Evolutionary conservation across 2,329 filamentous ascomycete genomes (phyloP).

Genomic region (Stachybotrys chlorohalonatus): DNA sequence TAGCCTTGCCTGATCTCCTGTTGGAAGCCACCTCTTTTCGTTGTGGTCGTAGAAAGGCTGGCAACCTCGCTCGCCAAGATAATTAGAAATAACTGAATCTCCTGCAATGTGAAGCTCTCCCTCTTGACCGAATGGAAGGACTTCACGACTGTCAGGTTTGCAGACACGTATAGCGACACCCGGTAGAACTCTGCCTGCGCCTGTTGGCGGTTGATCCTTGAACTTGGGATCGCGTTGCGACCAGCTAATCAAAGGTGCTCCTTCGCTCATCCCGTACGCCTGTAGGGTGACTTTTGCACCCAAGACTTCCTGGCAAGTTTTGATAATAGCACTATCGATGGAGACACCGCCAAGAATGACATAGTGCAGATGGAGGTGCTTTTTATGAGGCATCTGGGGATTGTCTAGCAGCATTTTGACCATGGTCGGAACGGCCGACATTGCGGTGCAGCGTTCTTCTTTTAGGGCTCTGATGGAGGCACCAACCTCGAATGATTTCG

Average conservation of each 20-base stretch:
- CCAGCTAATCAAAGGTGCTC: slow-evolving; percentile 32
- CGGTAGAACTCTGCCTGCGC: slow-evolving; percentile 30
- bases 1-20: slow-evolving; percentile 31
- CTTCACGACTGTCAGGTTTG: slow-evolving; percentile 15
- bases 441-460: slow-evolving; percentile 23
- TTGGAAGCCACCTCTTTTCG: slow-evolving; percentile 24
- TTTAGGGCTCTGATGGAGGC: slow-evolving; percentile 21
- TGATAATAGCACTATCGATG: slow-evolving; percentile 20
- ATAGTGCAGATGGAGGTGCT: slow-evolving; percentile 18
- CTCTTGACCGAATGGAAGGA: slow-evolving; percentile 19
- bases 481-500: slow-evolving; percentile 21
- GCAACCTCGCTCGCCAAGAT: slow-evolving; percentile 16
- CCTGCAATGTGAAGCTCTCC: slow-evolving; percentile 33
- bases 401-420: slow-evolving; percentile 22
- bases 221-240: slow-evolving; percentile 17
- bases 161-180: slow-evolving; percentile 30
- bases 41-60: slow-evolving; percentile 26
- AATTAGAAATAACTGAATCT: slow-evolving; percentile 21
- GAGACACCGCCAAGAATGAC: slow-evolving; percentile 24
- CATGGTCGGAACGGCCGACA: slow-evolving; percentile 30
- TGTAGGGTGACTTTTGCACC: slow-evolving; percentile 23
- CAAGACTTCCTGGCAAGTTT: slow-evolving; percentile 19
- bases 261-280: slow-evolving; percentile 37
- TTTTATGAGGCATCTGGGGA: slow-evolving; percentile 13
- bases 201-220: slow-evolving; percentile 23